Percentiles rank a stretch among this genome's conserved stretches.
Evolutionary conservation across 192 early-diverging fungal species (phyloP).

Genomic region (Martensiomyces pterosporus): DNA sequence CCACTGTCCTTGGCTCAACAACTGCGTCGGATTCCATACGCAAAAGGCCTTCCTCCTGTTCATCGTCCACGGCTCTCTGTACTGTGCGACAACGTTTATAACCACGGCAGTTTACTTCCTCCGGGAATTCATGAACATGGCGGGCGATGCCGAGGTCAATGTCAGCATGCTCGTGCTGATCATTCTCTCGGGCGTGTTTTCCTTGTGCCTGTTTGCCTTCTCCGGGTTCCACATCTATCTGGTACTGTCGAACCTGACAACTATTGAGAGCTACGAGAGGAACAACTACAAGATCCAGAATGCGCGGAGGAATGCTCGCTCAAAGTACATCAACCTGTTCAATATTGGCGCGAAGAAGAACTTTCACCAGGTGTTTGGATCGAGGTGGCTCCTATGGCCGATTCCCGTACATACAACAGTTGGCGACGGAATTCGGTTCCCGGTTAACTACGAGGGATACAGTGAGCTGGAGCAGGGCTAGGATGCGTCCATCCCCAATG

Average conservation of each 20-base stretch:
- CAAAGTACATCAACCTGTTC: constrained; percentile 42
- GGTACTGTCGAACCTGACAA: constrained; percentile 34
- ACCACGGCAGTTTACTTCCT: constrained; percentile 22
- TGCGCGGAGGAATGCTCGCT: background rate
- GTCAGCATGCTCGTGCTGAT: constrained; percentile 23
- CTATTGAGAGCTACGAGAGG: constrained; percentile 43
- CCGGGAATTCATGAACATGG: constrained; percentile 1
- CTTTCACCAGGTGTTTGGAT: constrained; percentile 57
- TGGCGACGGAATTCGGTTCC: constrained; percentile 53
- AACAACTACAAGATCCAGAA: constrained; percentile 16
- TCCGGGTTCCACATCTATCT: constrained; percentile 40
- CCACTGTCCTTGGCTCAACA: constrained; percentile 78
- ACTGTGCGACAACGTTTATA: constrained; percentile 10
- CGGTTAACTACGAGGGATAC: constrained; percentile 50
- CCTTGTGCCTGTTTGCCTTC: constrained; percentile 25
- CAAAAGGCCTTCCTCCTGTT: constrained; percentile 76
- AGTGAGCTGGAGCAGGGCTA: constrained; percentile 33
- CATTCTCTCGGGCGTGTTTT: constrained; percentile 25
- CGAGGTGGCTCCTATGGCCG: constrained; percentile 53
- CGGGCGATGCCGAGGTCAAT: background rate
- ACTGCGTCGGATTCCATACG: constrained; percentile 73
- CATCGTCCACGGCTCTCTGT: constrained; percentile 25
- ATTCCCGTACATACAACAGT: constrained; percentile 50
- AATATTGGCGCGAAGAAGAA: constrained; percentile 43
- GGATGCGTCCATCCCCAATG: too few species aligned